These are phyloP conservation scores for Ceratobasidium sp. DNA, from an alignment of 1,284 basidiomycete genomes.

Conservation along the genomic window DNA sequence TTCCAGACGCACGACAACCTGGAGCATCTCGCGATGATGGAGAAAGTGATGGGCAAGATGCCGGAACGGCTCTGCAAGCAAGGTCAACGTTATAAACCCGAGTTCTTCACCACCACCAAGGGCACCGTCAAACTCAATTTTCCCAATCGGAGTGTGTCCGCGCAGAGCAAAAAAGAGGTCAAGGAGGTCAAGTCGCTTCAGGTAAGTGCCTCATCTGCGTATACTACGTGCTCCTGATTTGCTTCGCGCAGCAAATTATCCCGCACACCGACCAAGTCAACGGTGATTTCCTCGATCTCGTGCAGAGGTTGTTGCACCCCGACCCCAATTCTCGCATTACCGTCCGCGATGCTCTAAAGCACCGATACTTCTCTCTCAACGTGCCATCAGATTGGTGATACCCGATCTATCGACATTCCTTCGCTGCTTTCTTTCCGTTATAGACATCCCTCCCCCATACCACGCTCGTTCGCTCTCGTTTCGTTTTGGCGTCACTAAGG, in stretches of 20 bases:
- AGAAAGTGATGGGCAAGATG: constrained; percentile 98
- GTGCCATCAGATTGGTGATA: constrained; percentile 48
- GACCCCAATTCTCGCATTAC: constrained; percentile 90
- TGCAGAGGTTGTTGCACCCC: constrained; percentile 89
- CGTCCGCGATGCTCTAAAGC: constrained; percentile 87
- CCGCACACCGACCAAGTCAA: constrained; percentile 78
- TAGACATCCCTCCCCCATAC: constrained; percentile 39
- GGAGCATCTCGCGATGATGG: constrained; percentile 99
- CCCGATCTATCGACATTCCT: constrained; percentile 25
- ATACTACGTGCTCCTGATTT: neutral
- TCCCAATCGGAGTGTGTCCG: constrained; percentile 66
- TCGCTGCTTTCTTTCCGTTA: neutral
- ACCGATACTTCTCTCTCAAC: constrained; percentile 77
- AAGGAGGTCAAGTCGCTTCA: constrained; percentile 83
- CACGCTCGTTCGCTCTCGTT: constrained; percentile 44
- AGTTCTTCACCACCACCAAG: constrained; percentile 80
- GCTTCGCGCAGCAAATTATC: constrained; percentile 80
- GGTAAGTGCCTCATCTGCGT: constrained; percentile 62
- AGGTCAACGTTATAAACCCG: constrained; percentile 83
- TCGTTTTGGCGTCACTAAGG: constrained; percentile 27
- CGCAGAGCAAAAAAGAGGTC: constrained; percentile 93
- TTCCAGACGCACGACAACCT: constrained; percentile 99
- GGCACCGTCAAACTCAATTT: constrained; percentile 84
- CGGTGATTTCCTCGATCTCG: constrained; percentile 86
- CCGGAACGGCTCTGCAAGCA: constrained; percentile 83